These are phyloP conservation scores for Xylaria sp. DNA, from an alignment of 2,329 filamentous ascomycete genomes.

Conservation along the genomic window DNA sequence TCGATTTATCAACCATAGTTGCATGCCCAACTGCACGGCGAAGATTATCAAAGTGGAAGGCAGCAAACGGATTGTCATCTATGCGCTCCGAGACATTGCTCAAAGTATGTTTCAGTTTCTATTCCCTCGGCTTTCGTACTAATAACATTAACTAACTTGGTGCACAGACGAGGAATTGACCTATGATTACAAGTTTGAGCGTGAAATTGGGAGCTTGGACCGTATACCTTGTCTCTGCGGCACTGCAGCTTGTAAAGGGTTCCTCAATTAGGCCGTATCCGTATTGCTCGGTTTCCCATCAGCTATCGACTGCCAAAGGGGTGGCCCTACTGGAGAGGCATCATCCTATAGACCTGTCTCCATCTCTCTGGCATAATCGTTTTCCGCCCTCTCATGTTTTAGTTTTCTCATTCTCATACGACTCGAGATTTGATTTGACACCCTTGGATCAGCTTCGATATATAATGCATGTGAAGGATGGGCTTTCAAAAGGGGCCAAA, in stretches of 20 bases:
- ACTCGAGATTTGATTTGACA: constrained; percentile 1
- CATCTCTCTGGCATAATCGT: neutral
- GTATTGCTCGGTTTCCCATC: neutral
- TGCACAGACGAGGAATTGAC: constrained; percentile 92
- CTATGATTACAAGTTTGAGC: constrained; percentile 99
- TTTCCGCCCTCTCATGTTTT: neutral
- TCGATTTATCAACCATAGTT: constrained; percentile 98
- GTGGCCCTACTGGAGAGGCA: neutral
- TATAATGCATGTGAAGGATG: constrained; percentile 25
- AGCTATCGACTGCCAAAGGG: neutral
- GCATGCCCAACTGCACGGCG: constrained; percentile 96
- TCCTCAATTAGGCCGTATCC: constrained; percentile 80
- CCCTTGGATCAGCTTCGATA: constrained; percentile 27
- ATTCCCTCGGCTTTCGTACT: neutral
- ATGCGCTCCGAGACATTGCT: constrained; percentile 91
- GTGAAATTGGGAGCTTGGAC: constrained; percentile 91
- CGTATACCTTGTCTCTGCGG: constrained; percentile 97
- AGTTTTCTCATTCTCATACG: constrained; percentile 1
- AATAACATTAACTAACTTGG: constrained; percentile 36
- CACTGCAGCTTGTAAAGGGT: constrained; percentile 95
- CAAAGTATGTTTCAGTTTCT: constrained; percentile 71
- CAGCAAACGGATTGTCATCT: constrained; percentile 98
- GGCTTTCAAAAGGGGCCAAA: constrained; percentile 17
- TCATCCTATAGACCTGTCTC: neutral
- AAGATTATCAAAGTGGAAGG: constrained; percentile 99